These are phyloP conservation scores for Dentipellis sp. DNA, from an alignment of 768 basidiomycete genomes.

Conservation along the genomic window DNA sequence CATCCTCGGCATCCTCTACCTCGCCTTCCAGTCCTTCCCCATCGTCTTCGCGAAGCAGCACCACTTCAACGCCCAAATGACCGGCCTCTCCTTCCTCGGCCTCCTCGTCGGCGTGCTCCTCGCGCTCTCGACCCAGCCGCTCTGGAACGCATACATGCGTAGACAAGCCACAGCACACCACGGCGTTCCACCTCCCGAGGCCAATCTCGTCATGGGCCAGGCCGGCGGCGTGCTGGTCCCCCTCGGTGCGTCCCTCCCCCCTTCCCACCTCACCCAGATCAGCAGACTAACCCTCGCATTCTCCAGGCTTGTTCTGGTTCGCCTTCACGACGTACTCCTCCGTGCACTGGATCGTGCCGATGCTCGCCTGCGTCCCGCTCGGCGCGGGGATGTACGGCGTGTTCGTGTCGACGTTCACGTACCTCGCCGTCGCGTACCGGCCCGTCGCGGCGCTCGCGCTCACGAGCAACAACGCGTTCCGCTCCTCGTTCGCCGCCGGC, in stretches of 20 bases:
- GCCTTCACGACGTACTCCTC: constrained; percentile 42
- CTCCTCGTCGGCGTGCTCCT: constrained; percentile 41
- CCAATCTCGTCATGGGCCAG: constrained; percentile 56
- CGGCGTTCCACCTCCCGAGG: constrained; percentile 53
- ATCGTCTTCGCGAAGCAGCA: constrained; percentile 39
- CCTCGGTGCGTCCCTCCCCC: constrained; percentile 28
- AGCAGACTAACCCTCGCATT: neutral
- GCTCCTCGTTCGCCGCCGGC: constrained; percentile 29
- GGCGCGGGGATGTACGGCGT: constrained; percentile 51
- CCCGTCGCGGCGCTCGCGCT: constrained; percentile 51
- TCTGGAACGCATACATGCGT: constrained; percentile 35
- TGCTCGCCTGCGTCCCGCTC: constrained; percentile 36
- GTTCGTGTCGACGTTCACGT: constrained; percentile 62
- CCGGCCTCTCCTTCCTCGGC: constrained; percentile 40
- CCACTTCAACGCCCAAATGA: constrained; percentile 43
- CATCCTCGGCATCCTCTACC: constrained; percentile 35
- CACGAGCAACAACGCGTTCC: constrained; percentile 49
- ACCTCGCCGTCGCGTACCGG: constrained; percentile 41
- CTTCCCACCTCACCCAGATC: too few relatives aligned
- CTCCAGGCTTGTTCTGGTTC: constrained; percentile 38
- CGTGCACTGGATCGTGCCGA: constrained; percentile 39
- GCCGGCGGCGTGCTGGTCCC: constrained; percentile 60
- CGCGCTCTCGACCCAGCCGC: constrained; percentile 29
- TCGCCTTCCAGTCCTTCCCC: constrained; percentile 48
- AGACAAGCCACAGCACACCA: constrained; percentile 27